Percentiles rank a stretch among this genome's conserved stretches.
Conservation (phyloP, 345 rosid genomes). For the Tarenaya hassleriana region DNA sequence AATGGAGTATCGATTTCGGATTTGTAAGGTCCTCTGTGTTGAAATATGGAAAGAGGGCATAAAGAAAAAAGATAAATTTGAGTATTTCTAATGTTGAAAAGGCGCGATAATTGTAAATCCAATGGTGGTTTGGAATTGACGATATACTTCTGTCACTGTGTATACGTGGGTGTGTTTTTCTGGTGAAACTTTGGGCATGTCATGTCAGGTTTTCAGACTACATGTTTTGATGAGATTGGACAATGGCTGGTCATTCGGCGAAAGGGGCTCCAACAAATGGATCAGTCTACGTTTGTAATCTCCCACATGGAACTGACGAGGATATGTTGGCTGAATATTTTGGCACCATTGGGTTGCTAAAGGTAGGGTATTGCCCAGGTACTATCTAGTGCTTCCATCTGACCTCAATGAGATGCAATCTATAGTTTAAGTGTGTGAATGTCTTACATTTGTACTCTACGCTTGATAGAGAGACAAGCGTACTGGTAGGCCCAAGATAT, state of each 20-base stretch:
- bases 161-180: not conserved
- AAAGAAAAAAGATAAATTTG: no score
- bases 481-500: constrained; percentile 81
- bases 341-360: constrained; percentile 89
- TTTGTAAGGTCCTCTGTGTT: no score
- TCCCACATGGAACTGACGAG: constrained; percentile 83
- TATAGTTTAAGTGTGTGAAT: not conserved
- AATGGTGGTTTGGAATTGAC: no score
- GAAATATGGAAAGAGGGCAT: no score
- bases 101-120: no score
- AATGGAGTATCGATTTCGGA: no score
- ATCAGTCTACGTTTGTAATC: constrained; percentile 78
- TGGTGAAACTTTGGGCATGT: not conserved
- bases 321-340: constrained; percentile 85
- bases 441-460: not conserved
- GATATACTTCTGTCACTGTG: no score
- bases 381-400: constrained; percentile 16
- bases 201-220: constrained; percentile 9
- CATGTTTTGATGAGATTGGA: constrained; percentile 45
- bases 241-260: constrained; percentile 59
- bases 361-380: constrained; percentile 53
- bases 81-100: no score
- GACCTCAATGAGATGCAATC: not conserved
- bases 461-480: constrained; percentile 74
- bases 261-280: constrained; percentile 59